Conservation (phyloP, 108 stramenopile genomes). For the Cyclotella choctawhatcheeana region DNA sequence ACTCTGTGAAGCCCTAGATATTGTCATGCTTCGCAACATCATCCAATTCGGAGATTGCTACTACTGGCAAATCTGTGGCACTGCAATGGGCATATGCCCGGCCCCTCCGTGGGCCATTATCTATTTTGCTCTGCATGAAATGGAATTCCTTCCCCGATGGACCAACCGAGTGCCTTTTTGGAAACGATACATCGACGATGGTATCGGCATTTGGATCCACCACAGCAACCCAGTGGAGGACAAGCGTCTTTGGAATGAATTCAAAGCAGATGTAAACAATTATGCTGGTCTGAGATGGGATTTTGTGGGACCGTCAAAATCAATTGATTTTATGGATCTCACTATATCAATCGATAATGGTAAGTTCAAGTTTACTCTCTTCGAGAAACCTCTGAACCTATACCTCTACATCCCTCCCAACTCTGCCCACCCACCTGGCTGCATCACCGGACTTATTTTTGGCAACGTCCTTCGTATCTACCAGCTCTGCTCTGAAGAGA, state of each 20-base stretch:
- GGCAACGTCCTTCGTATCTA: slow-evolving; percentile 35
- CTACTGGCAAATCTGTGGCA: slow-evolving; percentile 13
- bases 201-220: slow-evolving; percentile 22
- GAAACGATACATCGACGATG: slow-evolving; percentile 34
- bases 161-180: not conserved
- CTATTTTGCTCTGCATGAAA: slow-evolving; percentile 27
- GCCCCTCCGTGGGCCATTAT: slow-evolving; percentile 25
- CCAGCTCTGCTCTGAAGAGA: slow-evolving; percentile 8
- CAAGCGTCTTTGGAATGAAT: slow-evolving; percentile 7
- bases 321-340: slow-evolving; percentile 40
- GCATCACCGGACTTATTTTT: slow-evolving; percentile 16
- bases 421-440: slow-evolving; percentile 1
- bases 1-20: slow-evolving; percentile 17
- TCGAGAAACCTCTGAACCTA: slow-evolving; percentile 16
- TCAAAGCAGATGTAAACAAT: slow-evolving; percentile 11
- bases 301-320: slow-evolving; percentile 8
- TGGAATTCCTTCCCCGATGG: not conserved
- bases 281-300: slow-evolving; percentile 22
- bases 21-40: slow-evolving; percentile 10
- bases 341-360: slow-evolving; percentile 3
- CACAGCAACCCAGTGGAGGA: not conserved
- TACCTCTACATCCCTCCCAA: slow-evolving; percentile 14
- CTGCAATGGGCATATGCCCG: slow-evolving; percentile 26
- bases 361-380: slow-evolving; percentile 14
- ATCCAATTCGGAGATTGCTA: slow-evolving; percentile 24